Base-by-base conservation (phyloP, 2,329 filamentous ascomycete genomes). In the Ceratocystis albifundus region DNA sequence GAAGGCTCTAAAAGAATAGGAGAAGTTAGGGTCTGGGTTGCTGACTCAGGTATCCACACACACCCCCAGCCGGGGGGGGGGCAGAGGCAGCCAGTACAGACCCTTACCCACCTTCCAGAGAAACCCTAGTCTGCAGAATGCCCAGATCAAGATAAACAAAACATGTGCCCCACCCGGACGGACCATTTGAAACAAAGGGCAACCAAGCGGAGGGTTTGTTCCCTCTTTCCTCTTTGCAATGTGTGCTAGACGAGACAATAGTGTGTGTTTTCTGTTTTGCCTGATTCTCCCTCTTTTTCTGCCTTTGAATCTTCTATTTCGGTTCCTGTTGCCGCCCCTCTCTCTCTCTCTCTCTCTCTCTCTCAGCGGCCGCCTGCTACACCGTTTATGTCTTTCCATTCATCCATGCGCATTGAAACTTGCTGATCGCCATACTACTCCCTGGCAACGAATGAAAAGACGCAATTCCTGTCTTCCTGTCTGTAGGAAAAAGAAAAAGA, bases 191-290 rank as follows among this genome's bases (percentile, higher is more conserved):
- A 48, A 28, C 17, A 55, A 55, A 12, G 12, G 20, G 8, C 17
- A 15, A 17, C n/a, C n/a, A 8, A 25, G 48, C n/a, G 48, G 6
- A 25, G n/a, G 22, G 48, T 12, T 53, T 53, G 48, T 12, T 53
- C n/a, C 48, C 48, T 20, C 48, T 53, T 53, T 53, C 48, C 48
- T 20, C 48, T 53, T 53, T 53, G 36, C 36, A 41, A 41, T 41
- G 36, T 41, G 12, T 41, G 36, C 36, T 41, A 41, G 36, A 41
- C 36, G 36, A 41, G 36, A 41, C 36, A 41, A 41, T 41, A 41
- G 36, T 4, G 10, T 41, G 48, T 12, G 3, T 22, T 2, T 50
- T 20, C n/a, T 22, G n/a, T 50, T 22, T 50, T 50, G n/a, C 48
- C 48, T 50, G n/a, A 50, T 50, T 22, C 22, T n/a, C 48, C 48